Base-by-base conservation (phyloP, 768 basidiomycete species). In the Cystofilobasidium capitatum region DNA sequence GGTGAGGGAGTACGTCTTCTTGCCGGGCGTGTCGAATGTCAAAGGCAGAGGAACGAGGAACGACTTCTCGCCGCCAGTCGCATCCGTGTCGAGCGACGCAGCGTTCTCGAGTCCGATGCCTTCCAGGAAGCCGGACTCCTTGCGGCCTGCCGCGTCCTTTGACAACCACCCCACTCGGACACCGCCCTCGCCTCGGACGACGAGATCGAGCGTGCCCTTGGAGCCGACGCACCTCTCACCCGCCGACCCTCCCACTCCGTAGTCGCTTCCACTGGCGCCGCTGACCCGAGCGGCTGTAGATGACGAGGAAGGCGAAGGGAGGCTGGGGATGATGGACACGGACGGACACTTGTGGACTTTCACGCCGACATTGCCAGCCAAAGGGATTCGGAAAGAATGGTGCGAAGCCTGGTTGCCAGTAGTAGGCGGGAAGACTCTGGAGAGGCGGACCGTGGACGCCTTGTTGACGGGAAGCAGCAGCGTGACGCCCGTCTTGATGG, bases 191-290 rank as follows among this genome's bases (percentile, higher is more conserved):
- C 75, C 89, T 66, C 79, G 79, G 33, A 90, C 84, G 61, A 66
- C 64, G 4, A 75, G 58, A 51, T 75, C 73, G 10, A 78, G 64
- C 6, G 86, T 81, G 65, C 85, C 84, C 10, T 66, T 55, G 33
- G 76, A 75, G 14, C 88, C 88, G 31, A 83, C 83, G 76, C 90
- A 93, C 76, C 66, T 71, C 74, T 77, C 74, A 29, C 79, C 79
- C 1, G 76, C 75, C 0, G 79, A 72, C 73, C 91, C 92, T 71
- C 83, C 1, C 75, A 82, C 5, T 86, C 89, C 6, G 79, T 81
- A 8, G 92, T 92, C 74, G 92, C 96, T 24, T 91, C 88, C 16
- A 86, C 88, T 51, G 94, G 79, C 0, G 83, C 81, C 37, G 90
- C 82, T 68, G 87, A 83, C 17, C 81, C 80, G 35, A 51, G 85